Percentiles rank a stretch among this genome's conserved stretches.
Evolutionary conservation across 1,284 basidiomycete species (phyloP).

Genomic region (Peniophora sp.): DNA sequence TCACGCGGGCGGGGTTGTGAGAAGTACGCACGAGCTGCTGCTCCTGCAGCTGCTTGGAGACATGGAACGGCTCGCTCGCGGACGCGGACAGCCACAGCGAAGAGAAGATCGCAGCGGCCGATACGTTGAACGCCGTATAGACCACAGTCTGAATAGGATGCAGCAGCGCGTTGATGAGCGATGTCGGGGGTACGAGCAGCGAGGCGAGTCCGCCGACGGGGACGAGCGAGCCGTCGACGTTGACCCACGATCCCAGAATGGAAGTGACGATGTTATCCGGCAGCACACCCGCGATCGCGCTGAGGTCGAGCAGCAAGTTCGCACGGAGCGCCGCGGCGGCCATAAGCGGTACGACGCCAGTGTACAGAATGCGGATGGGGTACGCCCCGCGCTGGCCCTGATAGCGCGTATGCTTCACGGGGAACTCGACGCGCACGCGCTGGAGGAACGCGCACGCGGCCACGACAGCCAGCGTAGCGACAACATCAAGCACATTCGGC

Average conservation of each 20-base stretch:
- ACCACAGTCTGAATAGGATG: slow-evolving; percentile 91
- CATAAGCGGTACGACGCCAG: slow-evolving; percentile 99
- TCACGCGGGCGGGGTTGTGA: slow-evolving; percentile 3
- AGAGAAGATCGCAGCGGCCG: slow-evolving; percentile 92
- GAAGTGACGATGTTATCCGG: background rate
- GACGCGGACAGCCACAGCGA: slow-evolving; percentile 99
- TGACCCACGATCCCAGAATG: slow-evolving; percentile 7
- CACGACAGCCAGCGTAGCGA: slow-evolving; percentile 88
- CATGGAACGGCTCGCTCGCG: slow-evolving; percentile 87
- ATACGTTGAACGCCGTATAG: slow-evolving; percentile 88
- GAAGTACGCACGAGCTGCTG: slow-evolving; percentile 75
- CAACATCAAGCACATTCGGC: slow-evolving; percentile 95
- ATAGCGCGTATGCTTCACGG: slow-evolving; percentile 94
- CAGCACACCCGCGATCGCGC: slow-evolving; percentile 14
- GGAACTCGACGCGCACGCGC: slow-evolving; percentile 97
- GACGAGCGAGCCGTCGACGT: slow-evolving; percentile 83
- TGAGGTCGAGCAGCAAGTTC: slow-evolving; percentile 89
- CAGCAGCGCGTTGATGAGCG: slow-evolving; percentile 74
- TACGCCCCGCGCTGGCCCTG: slow-evolving; percentile 89
- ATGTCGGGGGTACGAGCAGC: slow-evolving; percentile 88
- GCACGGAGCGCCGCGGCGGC: slow-evolving; percentile 87
- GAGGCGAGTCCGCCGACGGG: slow-evolving; percentile 83
- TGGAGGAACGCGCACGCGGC: slow-evolving; percentile 95
- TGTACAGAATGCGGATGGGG: slow-evolving; percentile 98
- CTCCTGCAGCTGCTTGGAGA: slow-evolving; percentile 96